phyloP scores from a whole-genome alignment of 352 stramenopile species.

The Discostella stelligera region DNA sequence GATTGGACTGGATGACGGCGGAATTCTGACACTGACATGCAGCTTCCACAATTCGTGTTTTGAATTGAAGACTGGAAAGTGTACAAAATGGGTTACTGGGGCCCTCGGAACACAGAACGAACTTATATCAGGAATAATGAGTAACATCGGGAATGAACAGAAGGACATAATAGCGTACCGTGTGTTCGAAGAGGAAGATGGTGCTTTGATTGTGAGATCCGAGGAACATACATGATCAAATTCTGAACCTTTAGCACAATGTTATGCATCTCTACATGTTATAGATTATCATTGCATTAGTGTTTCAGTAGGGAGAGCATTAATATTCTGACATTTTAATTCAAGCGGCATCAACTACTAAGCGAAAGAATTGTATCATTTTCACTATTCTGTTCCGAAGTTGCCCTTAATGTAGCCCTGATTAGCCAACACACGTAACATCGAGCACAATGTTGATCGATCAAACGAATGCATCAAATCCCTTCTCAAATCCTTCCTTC shows the following conservation, averaged over 20 bases:
- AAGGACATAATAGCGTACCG: slow-evolving; percentile 45
- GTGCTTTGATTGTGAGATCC: slow-evolving; percentile 30
- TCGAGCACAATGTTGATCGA: neutral
- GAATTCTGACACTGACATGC: slow-evolving; percentile 33
- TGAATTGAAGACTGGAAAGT: slow-evolving; percentile 47
- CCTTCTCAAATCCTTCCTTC: slow-evolving; percentile 40
- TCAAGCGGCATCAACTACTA: too few species aligned
- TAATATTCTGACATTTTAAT: too few species aligned
- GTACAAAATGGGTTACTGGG: slow-evolving; percentile 54
- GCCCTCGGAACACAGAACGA: slow-evolving; percentile 42
- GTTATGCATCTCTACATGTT: too few species aligned
- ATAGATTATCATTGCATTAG: too few species aligned
- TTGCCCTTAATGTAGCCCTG: too few species aligned
- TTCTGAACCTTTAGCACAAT: too few species aligned
- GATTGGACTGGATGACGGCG: slow-evolving; percentile 26
- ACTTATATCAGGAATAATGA: slow-evolving; percentile 53
- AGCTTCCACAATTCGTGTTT: slow-evolving; percentile 61
- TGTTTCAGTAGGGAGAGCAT: too few species aligned
- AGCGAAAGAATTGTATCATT: too few species aligned
- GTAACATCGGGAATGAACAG: slow-evolving; percentile 43
- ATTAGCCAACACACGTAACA: neutral
- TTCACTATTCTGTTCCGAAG: neutral
- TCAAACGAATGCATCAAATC: slow-evolving; percentile 7
- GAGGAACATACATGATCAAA: neutral
- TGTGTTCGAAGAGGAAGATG: slow-evolving; percentile 43